phyloP scores from a whole-genome alignment of 2,329 filamentous ascomycete genomes.

The Cladosporium sp. region DNA sequence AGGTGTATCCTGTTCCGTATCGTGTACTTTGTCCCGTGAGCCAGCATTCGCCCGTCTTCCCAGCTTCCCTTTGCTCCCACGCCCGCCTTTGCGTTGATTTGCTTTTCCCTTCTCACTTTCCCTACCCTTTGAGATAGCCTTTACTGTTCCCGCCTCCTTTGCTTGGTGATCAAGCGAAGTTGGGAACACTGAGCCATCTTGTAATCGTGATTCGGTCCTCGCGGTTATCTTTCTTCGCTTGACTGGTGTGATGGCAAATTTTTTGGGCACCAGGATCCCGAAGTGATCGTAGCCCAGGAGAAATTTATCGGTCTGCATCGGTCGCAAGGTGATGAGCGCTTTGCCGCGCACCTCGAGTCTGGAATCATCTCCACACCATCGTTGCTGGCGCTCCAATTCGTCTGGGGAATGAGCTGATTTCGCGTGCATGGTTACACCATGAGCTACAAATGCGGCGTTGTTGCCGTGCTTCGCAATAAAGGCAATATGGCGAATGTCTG shows the following conservation, averaged over 20 bases:
- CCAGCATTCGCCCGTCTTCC: neutral
- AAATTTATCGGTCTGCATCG: neutral
- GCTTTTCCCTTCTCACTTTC: neutral
- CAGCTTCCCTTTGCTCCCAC: neutral
- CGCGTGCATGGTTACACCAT: neutral
- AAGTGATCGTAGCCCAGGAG: slow-evolving; percentile 1
- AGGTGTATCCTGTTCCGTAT: neutral
- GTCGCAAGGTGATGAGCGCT: neutral
- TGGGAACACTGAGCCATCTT: neutral
- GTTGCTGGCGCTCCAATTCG: slow-evolving; percentile 1
- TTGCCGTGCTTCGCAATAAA: slow-evolving; percentile 1
- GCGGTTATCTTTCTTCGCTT: neutral
- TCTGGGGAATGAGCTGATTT: neutral
- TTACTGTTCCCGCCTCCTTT: neutral
- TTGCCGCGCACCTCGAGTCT: slow-evolving; percentile 2
- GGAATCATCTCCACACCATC: slow-evolving; percentile 2
- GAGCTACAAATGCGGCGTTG: neutral
- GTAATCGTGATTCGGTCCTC: neutral
- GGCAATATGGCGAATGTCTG: neutral
- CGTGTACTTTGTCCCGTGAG: neutral
- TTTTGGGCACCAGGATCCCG: neutral
- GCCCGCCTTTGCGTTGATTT: neutral
- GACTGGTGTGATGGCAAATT: neutral
- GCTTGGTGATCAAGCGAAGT: neutral
- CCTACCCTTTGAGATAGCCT: neutral